These are phyloP conservation scores for Allium fistulosum DNA, from an alignment of 106 monocot genomes.

Conservation along the genomic window DNA sequence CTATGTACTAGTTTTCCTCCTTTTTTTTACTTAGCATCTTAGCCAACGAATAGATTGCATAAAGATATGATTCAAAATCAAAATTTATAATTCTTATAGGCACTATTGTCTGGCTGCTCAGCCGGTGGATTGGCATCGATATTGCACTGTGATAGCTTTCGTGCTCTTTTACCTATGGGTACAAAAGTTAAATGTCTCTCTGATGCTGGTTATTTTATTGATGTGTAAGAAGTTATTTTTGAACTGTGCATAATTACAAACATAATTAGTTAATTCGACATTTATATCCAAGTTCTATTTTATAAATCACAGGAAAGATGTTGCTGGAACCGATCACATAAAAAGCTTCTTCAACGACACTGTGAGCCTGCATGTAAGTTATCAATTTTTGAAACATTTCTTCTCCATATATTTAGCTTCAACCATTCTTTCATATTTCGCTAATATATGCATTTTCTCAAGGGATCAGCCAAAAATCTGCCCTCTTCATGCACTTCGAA, in stretches of 20 bases:
- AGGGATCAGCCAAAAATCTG: conserved; percentile 90
- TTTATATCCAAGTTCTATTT: not conserved
- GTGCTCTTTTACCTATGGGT: conserved; percentile 33
- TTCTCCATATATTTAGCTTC: not conserved
- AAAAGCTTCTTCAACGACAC: conserved; percentile 42
- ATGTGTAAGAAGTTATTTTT: conserved; percentile 34
- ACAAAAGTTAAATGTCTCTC: conserved; percentile 62
- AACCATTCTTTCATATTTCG: conserved; percentile 1
- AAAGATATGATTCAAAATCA: too few species aligned
- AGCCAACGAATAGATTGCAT: too few species aligned
- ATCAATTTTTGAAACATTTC: not conserved
- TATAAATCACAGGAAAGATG: conserved; percentile 41
- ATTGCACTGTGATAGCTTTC: conserved; percentile 60
- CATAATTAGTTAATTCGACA: not conserved
- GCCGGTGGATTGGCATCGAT: conserved; percentile 70
- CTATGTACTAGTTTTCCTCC: too few species aligned
- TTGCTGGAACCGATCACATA: conserved; percentile 29
- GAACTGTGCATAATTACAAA: not conserved
- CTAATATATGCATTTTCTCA: conserved; percentile 5
- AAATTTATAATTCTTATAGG: conserved; percentile 24
- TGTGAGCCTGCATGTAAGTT: conserved; percentile 52
- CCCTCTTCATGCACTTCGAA: conserved; percentile 64
- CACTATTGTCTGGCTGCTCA: conserved; percentile 81
- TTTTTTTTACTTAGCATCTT: too few species aligned
- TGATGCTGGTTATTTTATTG: conserved; percentile 77